A percentile compares a stretch with the other conserved stretches of the same genome.
Conservation (phyloP, 2,329 filamentous ascomycete species). For the Chaetomium olivaceum region DNA sequence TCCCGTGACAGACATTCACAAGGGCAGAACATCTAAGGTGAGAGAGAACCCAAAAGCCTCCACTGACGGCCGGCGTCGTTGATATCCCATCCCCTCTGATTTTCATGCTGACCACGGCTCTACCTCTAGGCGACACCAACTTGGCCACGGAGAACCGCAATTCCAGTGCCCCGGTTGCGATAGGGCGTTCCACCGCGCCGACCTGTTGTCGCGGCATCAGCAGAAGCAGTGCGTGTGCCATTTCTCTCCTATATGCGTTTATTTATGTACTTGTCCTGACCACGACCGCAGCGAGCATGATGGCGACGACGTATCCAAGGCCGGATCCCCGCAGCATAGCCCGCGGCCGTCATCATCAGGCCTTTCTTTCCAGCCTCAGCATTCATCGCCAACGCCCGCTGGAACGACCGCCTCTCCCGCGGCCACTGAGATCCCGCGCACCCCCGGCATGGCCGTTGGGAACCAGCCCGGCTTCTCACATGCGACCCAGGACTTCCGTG, state of each 20-base stretch:
- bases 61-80: not conserved
- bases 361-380: constrained; percentile 22
- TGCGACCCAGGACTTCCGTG: constrained; percentile 15
- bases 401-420: constrained; percentile 16
- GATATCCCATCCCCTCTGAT: not conserved
- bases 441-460: constrained; percentile 15
- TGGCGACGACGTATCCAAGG: constrained; percentile 42
- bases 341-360: constrained; percentile 35
- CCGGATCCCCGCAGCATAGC: constrained; percentile 33
- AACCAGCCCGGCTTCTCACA: constrained; percentile 22
- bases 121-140: constrained; percentile 55
- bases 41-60: constrained; percentile 29
- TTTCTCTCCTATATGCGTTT: not conserved
- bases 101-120: constrained; percentile 11
- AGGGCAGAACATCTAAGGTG: constrained; percentile 64
- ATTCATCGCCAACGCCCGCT: constrained; percentile 7
- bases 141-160: constrained; percentile 58
- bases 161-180: constrained; percentile 58
- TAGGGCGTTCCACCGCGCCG: constrained; percentile 58
- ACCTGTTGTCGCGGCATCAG: constrained; percentile 60
- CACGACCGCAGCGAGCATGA: constrained; percentile 45
- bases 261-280: constrained; percentile 24
- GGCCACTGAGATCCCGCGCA: constrained; percentile 14
- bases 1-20: constrained; percentile 55
- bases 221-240: constrained; percentile 49